Evolutionary conservation across 1,139 yeast species (phyloP), one percentile per base, ranked within the genome.

Genomic region (Blastobotrys serpentis): DNA sequence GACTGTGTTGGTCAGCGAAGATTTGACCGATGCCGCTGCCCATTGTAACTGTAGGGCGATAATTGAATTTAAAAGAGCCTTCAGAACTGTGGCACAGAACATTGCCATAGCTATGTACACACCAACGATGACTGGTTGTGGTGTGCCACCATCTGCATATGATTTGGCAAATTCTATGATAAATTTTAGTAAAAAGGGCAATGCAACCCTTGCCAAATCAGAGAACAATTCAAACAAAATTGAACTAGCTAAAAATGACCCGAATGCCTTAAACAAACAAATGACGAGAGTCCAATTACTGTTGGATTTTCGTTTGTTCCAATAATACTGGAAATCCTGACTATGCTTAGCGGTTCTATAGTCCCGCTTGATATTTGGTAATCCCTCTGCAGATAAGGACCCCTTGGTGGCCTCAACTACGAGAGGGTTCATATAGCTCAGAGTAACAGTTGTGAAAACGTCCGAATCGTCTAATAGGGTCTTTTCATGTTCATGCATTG

Each of bases 401-500:
- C 82, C 82, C 13, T 72, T 65, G 57, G 84, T 84, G 19, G 97
- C 97, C 52, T 77, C 78, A 58, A 73, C 78, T 88, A 92, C 86
- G 61, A 92, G 73, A 3, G 82, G 84, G 7, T 88, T 81, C 87
- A 90, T 84, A 96, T 97, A 92, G 34, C 80, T 72, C 63, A 92
- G 85, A 0, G 95, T 79, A 50, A 90, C 72, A 52, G 78, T 77
- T 16, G 92, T 80, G 61, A 88, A 89, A 18, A 89, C 70, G 60
- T 86, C 86, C 13, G 97, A 92, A 36, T 72, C 69, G 58, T 88
- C 97, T 55, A 62, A 19, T n/a, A 36, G 25, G 14, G 40, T 36
- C 4, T 19, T 36, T 29, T 29, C 32, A 4, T 29, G 14, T 6
- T 29, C 32, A 3, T 17, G 47, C 22, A 61, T 43, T 1, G 60